Conservation (phyloP, 2,329 filamentous ascomycete genomes). For the Neofusicoccum sp. region DNA sequence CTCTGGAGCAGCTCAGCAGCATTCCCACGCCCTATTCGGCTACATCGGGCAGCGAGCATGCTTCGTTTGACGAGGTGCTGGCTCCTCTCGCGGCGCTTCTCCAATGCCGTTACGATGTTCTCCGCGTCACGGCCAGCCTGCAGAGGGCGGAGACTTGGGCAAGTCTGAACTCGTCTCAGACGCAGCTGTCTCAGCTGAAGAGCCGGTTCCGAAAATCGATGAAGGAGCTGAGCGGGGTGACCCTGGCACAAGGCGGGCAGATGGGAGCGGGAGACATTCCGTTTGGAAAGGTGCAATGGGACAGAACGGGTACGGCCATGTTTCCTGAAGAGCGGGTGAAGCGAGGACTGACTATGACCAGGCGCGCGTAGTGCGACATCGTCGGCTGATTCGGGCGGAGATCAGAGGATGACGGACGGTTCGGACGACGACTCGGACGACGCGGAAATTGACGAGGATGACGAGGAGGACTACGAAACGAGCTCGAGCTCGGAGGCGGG, state of each 20-base stretch:
- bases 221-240: not conserved
- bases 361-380: not conserved
- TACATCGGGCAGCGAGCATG: not conserved
- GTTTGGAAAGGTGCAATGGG: constrained; percentile 1
- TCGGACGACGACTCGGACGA: not conserved
- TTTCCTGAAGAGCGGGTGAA: not conserved
- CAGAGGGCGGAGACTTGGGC: not conserved
- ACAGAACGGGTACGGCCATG: not conserved
- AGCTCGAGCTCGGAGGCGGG: not conserved
- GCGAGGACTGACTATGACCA: not conserved
- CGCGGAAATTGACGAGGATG: not conserved
- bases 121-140: not conserved
- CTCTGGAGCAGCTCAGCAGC: not conserved
- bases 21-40: not conserved
- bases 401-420: not conserved
- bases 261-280: not conserved
- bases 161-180: not conserved
- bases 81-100: not conserved
- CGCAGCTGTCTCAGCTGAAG: not conserved
- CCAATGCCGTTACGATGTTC: not conserved
- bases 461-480: not conserved
- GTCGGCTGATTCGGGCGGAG: not conserved
- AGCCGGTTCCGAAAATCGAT: not conserved
- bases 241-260: not conserved
- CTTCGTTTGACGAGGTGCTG: not conserved